A percentile compares a stretch with the other conserved stretches of the same genome.
These are phyloP conservation scores for Cercophora scortea DNA, from an alignment of 495 filamentous ascomycete genomes.

Conservation along the genomic window DNA sequence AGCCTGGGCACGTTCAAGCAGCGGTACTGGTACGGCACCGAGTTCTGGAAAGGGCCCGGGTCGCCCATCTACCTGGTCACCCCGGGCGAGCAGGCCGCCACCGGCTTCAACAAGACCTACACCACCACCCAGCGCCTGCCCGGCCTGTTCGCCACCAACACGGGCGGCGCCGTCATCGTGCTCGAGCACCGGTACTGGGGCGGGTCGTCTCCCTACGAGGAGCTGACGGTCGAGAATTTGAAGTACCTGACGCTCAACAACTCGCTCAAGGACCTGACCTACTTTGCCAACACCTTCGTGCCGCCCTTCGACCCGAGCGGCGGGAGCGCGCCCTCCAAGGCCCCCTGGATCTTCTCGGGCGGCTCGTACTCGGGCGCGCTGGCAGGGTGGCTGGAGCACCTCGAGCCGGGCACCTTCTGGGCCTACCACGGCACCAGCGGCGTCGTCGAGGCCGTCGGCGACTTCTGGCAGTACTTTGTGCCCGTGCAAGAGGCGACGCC, in stretches of 20 bases:
- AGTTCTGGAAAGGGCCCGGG: constrained; percentile 24
- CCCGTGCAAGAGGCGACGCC: constrained; percentile 57
- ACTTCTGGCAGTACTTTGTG: constrained; percentile 61
- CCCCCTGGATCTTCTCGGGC: constrained; percentile 56
- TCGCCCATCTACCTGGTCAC: constrained; percentile 40
- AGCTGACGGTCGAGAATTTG: constrained; percentile 48
- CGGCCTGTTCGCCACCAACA: constrained; percentile 44
- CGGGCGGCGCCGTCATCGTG: constrained; percentile 49
- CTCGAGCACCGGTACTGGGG: constrained; percentile 60
- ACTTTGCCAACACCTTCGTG: constrained; percentile 53
- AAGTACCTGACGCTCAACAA: constrained; percentile 57
- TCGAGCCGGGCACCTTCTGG: constrained; percentile 58
- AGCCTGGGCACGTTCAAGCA: constrained; percentile 26
- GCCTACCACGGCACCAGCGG: constrained; percentile 58
- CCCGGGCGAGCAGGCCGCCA: constrained; percentile 51
- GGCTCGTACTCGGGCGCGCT: constrained; percentile 61
- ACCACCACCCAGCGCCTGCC: constrained; percentile 29
- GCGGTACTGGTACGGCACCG: constrained; percentile 24
- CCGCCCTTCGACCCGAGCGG: constrained; percentile 49
- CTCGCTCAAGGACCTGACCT: constrained; percentile 51
- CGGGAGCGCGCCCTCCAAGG: constrained; percentile 45
- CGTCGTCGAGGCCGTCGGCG: constrained; percentile 53
- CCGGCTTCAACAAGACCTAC: constrained; percentile 38
- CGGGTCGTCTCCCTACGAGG: constrained; percentile 49
- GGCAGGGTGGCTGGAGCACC: constrained; percentile 52